Conservation (phyloP, 2,329 filamentous ascomycete species). For the Laburnicola sp. region DNA sequence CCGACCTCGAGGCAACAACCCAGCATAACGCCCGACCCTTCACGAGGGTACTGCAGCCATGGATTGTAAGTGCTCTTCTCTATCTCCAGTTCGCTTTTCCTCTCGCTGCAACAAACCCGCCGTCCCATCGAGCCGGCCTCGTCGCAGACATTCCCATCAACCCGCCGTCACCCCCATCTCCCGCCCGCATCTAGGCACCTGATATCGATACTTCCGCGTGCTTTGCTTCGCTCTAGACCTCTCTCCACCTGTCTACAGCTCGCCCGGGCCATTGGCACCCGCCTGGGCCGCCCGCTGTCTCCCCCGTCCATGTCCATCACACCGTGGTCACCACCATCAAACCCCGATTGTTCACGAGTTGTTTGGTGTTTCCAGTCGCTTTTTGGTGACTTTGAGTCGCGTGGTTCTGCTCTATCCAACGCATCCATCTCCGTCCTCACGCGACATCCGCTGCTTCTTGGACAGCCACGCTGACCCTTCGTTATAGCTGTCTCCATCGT, state of each 20-base stretch:
- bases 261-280: neutral
- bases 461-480: constrained; percentile 50
- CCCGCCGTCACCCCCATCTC: constrained; percentile 26
- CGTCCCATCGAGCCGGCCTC: constrained; percentile 28
- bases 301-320: constrained; percentile 38
- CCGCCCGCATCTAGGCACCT: constrained; percentile 21
- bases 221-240: constrained; percentile 18
- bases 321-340: constrained; percentile 44
- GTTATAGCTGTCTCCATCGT: constrained; percentile 62
- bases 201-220: constrained; percentile 16
- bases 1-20: constrained; percentile 27
- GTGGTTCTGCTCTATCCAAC: constrained; percentile 42
- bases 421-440: constrained; percentile 39
- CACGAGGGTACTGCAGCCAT: constrained; percentile 57
- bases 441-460: constrained; percentile 34
- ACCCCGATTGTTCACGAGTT: constrained; percentile 38
- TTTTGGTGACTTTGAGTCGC: constrained; percentile 49
- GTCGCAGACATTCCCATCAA: constrained; percentile 16
- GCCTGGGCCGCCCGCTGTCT: constrained; percentile 17
- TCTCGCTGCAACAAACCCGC: constrained; percentile 20
- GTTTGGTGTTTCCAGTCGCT: constrained; percentile 31
- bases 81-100: constrained; percentile 37
- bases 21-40: constrained; percentile 23
- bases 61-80: constrained; percentile 60
- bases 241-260: constrained; percentile 12